phyloP scores from a whole-genome alignment of 2,329 filamentous ascomycete genomes.

The Pseudocercospora fuligena region DNA sequence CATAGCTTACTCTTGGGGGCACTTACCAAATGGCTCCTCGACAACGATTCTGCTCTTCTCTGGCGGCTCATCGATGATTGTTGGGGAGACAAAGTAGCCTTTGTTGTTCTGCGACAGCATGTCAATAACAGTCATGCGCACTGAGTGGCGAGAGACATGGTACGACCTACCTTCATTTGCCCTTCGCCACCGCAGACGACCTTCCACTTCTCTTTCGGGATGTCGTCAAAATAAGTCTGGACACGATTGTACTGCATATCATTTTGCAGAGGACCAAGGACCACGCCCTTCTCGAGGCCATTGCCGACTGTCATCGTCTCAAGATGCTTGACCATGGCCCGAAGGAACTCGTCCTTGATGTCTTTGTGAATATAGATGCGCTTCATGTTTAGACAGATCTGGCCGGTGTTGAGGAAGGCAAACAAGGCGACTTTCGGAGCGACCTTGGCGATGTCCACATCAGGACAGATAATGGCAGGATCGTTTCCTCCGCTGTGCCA shows the following conservation, averaged over 20 bases:
- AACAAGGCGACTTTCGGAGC: slow-evolving; percentile 57
- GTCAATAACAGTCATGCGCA: not conserved
- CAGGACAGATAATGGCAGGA: slow-evolving; percentile 61
- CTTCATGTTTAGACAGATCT: slow-evolving; percentile 60
- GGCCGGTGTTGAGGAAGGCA: slow-evolving; percentile 63
- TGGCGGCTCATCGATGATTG: too few relatives aligned
- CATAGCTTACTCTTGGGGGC: too few relatives aligned
- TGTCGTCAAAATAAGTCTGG: slow-evolving; percentile 45
- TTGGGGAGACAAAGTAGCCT: too few relatives aligned
- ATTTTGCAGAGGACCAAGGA: slow-evolving; percentile 65
- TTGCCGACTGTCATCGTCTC: slow-evolving; percentile 51
- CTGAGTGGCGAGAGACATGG: not conserved
- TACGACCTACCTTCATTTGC: not conserved
- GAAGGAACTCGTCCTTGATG: slow-evolving; percentile 56
- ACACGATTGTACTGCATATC: slow-evolving; percentile 61
- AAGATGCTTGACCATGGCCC: slow-evolving; percentile 53
- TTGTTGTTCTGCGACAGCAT: too few relatives aligned
- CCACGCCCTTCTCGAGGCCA: slow-evolving; percentile 44
- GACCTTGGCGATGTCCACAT: slow-evolving; percentile 60
- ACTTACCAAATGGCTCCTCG: too few relatives aligned
- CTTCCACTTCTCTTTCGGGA: not conserved
- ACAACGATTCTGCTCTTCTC: too few relatives aligned
- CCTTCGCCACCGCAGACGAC: not conserved
- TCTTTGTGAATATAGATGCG: slow-evolving; percentile 62
- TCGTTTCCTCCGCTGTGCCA: slow-evolving; percentile 59